Evolutionary conservation across 148 eudicot genomes (phyloP).

Genomic region (Rhododendron ferrugineum): DNA sequence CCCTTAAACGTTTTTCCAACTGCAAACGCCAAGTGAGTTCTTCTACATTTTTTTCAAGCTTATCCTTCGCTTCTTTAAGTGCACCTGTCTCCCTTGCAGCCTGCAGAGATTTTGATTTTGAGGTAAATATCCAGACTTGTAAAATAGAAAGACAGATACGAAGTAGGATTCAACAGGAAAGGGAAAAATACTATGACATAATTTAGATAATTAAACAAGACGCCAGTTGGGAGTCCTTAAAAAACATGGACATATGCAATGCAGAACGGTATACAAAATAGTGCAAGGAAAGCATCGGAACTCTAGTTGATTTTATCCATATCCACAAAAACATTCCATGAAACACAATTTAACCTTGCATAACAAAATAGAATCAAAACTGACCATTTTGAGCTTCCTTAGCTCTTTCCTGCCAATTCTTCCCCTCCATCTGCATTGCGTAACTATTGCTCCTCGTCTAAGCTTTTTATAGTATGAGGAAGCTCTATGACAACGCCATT

Average conservation of each 20-base stretch:
- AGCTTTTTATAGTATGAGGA: conserved; percentile 61
- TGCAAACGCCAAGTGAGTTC: conserved; percentile 96
- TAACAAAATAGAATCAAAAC: conserved; percentile 17
- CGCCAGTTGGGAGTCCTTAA: not conserved
- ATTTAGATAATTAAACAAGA: not conserved
- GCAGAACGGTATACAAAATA: not conserved
- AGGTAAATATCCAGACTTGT: conserved; percentile 7
- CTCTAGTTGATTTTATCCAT: not conserved
- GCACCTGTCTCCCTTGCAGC: conserved; percentile 98
- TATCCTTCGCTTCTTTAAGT: conserved; percentile 97
- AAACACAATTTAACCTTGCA: not conserved
- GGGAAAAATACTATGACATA: not conserved
- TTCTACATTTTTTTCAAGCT: conserved; percentile 90
- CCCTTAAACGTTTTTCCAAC: conserved; percentile 91
- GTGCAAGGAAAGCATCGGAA: not conserved
- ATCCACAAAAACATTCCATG: not conserved
- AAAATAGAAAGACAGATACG: not conserved
- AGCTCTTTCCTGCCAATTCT: conserved; percentile 63
- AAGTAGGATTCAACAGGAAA: not conserved
- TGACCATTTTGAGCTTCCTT: conserved; percentile 85
- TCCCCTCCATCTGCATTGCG: conserved; percentile 96
- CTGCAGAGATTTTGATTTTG: conserved; percentile 37
- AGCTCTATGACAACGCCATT: conserved; percentile 77
- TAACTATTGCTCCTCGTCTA: conserved; percentile 56
- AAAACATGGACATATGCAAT: not conserved